These are phyloP conservation scores for Lathyrus sativus DNA, from an alignment of 306 rosid genomes.

Conservation along the genomic window DNA sequence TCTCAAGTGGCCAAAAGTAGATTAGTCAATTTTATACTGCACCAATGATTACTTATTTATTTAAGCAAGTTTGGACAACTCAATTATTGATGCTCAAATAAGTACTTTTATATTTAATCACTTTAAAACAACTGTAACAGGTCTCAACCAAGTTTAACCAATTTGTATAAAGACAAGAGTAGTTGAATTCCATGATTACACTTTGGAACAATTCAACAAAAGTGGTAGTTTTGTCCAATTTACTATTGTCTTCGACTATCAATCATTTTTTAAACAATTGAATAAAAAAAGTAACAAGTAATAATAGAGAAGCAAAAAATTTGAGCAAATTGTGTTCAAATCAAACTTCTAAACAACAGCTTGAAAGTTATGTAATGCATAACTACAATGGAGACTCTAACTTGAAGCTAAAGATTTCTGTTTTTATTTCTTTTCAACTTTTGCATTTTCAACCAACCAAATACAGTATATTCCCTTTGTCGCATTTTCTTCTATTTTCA, in stretches of 20 bases:
- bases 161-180: conserved; percentile 33
- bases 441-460: conserved; percentile 44
- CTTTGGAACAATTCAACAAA: conserved; percentile 4
- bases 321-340: conserved; percentile 36
- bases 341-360: conserved; percentile 35
- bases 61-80: conserved; percentile 39
- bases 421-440: conserved; percentile 23
- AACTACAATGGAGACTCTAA: conserved; percentile 38
- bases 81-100: conserved; percentile 40
- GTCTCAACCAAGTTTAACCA: conserved; percentile 32
- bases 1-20: conserved; percentile 18
- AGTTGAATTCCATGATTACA: conserved; percentile 35
- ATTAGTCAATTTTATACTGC: conserved; percentile 38
- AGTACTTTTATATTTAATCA: conserved; percentile 2
- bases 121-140: conserved; percentile 21
- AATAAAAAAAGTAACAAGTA: conserved; percentile 3
- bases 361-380: conserved; percentile 43
- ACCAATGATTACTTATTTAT: conserved; percentile 38
- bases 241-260: conserved; percentile 32
- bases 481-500: conserved; percentile 21
- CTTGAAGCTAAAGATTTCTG: conserved; percentile 31
- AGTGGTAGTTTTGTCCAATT: conserved; percentile 13
- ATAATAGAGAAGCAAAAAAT: conserved; percentile 29
- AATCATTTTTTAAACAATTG: neutral
- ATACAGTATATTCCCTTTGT: conserved; percentile 25